A percentile compares a stretch with the other conserved stretches of the same genome.
These are phyloP conservation scores for Niebla homalea DNA, from an alignment of 495 filamentous ascomycete genomes.

Conservation along the genomic window DNA sequence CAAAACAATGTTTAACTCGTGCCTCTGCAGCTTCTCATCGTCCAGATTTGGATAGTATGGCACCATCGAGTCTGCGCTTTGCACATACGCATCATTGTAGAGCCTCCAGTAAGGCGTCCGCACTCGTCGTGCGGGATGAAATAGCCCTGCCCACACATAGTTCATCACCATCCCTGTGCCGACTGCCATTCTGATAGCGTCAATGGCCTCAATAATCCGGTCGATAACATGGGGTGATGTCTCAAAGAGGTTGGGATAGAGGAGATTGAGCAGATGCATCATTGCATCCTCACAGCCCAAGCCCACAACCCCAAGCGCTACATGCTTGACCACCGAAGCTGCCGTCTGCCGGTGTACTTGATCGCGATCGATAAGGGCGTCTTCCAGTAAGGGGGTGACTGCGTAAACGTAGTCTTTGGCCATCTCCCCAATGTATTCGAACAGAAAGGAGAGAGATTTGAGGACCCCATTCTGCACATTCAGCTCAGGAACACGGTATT, in stretches of 20 bases:
- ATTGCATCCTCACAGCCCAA: slow-evolving; percentile 98
- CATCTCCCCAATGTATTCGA: slow-evolving; percentile 99
- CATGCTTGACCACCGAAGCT: slow-evolving; percentile 90
- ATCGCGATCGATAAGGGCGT: slow-evolving; percentile 94
- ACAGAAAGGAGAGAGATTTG: slow-evolving; percentile 92
- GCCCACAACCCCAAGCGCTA: slow-evolving; percentile 89
- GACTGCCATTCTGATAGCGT: slow-evolving; percentile 88
- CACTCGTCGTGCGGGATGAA: slow-evolving; percentile 93
- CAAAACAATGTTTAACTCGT: slow-evolving; percentile 74
- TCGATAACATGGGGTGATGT: slow-evolving; percentile 98
- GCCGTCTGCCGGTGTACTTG: slow-evolving; percentile 98
- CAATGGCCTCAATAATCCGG: slow-evolving; percentile 89
- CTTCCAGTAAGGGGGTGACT: slow-evolving; percentile 90
- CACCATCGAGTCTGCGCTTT: slow-evolving; percentile 83
- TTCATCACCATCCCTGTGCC: slow-evolving; percentile 87
- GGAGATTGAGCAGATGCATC: slow-evolving; percentile 89
- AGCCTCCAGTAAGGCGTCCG: slow-evolving; percentile 84
- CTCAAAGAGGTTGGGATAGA: slow-evolving; percentile 97
- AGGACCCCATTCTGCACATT: slow-evolving; percentile 99
- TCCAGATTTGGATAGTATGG: slow-evolving; percentile 84
- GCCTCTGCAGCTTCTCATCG: slow-evolving; percentile 58
- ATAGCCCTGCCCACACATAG: slow-evolving; percentile 94
- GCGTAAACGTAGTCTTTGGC: slow-evolving; percentile 99
- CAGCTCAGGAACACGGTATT: slow-evolving; percentile 95
- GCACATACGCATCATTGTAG: slow-evolving; percentile 96